Conservation (phyloP, 139 green algal genomes). For the Volvox africanus region DNA sequence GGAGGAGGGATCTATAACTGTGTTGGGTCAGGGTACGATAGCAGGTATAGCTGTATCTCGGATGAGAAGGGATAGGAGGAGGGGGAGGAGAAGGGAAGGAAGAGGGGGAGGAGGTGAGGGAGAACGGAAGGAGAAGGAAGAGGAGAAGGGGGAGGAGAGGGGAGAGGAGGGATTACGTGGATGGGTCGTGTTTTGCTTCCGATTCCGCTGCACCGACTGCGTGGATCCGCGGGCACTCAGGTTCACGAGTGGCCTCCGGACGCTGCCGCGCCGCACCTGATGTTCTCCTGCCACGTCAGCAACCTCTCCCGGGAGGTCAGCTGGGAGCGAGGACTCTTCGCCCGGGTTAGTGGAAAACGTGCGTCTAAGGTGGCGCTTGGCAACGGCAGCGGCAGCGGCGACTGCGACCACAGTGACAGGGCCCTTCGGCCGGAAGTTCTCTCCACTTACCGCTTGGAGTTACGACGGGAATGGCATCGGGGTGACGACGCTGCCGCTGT, state of each 20-base stretch:
- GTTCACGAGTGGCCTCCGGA: constrained; percentile 25
- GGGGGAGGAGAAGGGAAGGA: no score
- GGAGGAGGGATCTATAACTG: not conserved
- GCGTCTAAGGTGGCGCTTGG: not conserved
- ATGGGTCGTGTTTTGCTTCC: no score
- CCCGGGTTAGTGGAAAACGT: constrained; percentile 44
- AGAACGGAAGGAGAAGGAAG: no score
- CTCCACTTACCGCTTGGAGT: constrained; percentile 26
- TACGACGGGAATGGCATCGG: constrained; percentile 27
- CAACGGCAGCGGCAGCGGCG: not conserved
- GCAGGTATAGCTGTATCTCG: no score
- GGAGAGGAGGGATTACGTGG: no score
- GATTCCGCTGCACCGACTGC: no score
- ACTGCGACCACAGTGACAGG: not conserved
- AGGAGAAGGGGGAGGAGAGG: no score
- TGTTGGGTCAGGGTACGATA: not conserved
- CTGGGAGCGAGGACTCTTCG: constrained; percentile 54
- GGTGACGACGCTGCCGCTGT: constrained; percentile 9
- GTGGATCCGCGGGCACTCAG: not conserved
- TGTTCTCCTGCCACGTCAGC: constrained; percentile 40
- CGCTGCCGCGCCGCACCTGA: constrained; percentile 7
- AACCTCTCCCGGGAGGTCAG: constrained; percentile 42
- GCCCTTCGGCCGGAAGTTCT: constrained; percentile 8
- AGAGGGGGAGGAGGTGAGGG: no score
- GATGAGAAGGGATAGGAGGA: no score